Evolutionary conservation across 768 basidiomycete genomes (phyloP), one percentile per base, ranked within the genome.

Genomic region (Auriscalpium microsporum): DNA sequence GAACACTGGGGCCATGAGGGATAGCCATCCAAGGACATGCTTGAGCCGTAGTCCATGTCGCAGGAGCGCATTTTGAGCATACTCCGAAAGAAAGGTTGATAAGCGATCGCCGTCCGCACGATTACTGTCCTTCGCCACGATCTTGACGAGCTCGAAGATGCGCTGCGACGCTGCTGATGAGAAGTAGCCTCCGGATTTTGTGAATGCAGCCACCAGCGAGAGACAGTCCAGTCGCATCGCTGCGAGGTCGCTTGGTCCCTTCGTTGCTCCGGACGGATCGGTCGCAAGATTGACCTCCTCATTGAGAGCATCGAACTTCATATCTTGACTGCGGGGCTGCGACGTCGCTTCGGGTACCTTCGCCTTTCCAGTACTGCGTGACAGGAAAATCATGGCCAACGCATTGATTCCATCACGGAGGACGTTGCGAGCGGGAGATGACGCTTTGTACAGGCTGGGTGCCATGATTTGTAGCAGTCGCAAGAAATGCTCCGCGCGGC

Each of bases 331-430:
- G 51, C 67, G 72, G 8, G 64, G 58, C 1, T 65, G 58, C 36
- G 63, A 40, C 28, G 28, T 28, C 17, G 53, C 54, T 47, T 80
- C 80, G 1, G 70, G 60, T 21, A 62, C 59, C 62, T 79, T 85
- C 13, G 73, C 34, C 65, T 72, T 81, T 72, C 70, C 69, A 3
- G 70, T 50, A 38, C 66, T 66, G 49, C 78, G 80, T 35, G 71
- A 67, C 13, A 87, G 71, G 34, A 77, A 61, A 28, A 87, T 79
- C 9, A 65, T 58, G 14, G 82, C 80, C 19, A 91, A 68, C 0
- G 87, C 87, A n/a, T 78, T 75, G 33, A 89, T 79, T 2, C 87
- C 88, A 37, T 86, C 84, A 45, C 75, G 74, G 11, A 90, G 71
- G 5, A 86, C 75, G 2, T 66, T 64, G n/a, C 82, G 74, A 5